Evolutionary conservation across 108 stramenopile genomes (phyloP).

Genomic region (Fragilaria crotonensis): DNA sequence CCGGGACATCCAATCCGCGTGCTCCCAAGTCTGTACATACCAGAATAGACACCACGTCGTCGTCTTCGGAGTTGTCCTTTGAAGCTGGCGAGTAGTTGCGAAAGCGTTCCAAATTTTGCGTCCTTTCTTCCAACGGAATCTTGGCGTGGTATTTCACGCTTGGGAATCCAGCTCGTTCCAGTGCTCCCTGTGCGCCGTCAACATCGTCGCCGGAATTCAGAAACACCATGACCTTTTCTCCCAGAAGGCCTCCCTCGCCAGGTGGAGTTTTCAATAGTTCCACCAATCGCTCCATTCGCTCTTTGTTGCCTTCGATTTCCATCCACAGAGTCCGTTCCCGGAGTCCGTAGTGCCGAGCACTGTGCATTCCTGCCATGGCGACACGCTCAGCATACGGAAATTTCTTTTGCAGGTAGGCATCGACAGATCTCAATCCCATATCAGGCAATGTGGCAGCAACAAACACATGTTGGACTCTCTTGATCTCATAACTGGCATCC

Average conservation of each 20-base stretch:
- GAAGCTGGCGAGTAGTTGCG: slow-evolving; percentile 40
- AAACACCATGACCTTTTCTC: slow-evolving; percentile 86
- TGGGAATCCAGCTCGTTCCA: slow-evolving; percentile 64
- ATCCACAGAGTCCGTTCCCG: slow-evolving; percentile 60
- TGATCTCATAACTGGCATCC: slow-evolving; percentile 16
- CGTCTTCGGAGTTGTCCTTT: slow-evolving; percentile 8
- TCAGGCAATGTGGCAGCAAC: slow-evolving; percentile 95
- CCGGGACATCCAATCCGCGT: slow-evolving; percentile 95
- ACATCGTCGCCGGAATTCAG: slow-evolving; percentile 80
- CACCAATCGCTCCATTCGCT: slow-evolving; percentile 70
- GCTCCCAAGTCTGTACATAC: slow-evolving; percentile 96
- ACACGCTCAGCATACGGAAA: slow-evolving; percentile 76
- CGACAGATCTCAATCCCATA: slow-evolving; percentile 83
- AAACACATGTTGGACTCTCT: slow-evolving; percentile 75
- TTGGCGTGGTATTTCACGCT: slow-evolving; percentile 85
- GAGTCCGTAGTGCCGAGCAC: slow-evolving; percentile 81
- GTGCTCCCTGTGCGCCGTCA: slow-evolving; percentile 62
- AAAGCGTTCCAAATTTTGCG: slow-evolving; percentile 76
- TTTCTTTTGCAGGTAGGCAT: slow-evolving; percentile 74
- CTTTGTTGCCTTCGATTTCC: slow-evolving; percentile 63
- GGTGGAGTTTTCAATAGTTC: slow-evolving; percentile 35
- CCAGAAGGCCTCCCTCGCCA: slow-evolving; percentile 52
- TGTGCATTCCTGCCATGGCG: slow-evolving; percentile 74
- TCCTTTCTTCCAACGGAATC: slow-evolving; percentile 62
- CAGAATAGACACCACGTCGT: slow-evolving; percentile 75